Evolutionary conservation across 176 grass and related monocot genomes (phyloP).

Genomic region (Juncus effusus): DNA sequence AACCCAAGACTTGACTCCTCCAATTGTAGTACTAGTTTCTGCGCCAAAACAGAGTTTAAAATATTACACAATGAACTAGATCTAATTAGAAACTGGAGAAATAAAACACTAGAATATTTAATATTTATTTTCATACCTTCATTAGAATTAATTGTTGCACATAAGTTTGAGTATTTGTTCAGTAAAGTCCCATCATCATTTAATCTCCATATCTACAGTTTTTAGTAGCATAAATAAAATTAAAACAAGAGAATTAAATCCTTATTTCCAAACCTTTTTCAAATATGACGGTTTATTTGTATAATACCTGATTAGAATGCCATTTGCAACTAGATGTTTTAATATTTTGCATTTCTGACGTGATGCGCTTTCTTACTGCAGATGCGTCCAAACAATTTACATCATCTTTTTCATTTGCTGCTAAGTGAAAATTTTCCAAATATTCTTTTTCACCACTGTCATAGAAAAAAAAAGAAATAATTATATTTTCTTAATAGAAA

Average conservation of each 20-base stretch:
- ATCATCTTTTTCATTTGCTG: slow-evolving; percentile 14
- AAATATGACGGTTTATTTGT: not conserved
- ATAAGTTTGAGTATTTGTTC: slow-evolving; percentile 78
- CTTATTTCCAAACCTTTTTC: not conserved
- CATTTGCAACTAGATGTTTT: slow-evolving; percentile 56
- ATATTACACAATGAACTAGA: not conserved
- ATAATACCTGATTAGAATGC: slow-evolving; percentile 67
- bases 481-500: not conserved
- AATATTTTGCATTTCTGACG: slow-evolving; percentile 30
- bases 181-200: slow-evolving; percentile 83
- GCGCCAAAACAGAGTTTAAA: slow-evolving; percentile 17
- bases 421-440: slow-evolving; percentile 47
- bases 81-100: not conserved
- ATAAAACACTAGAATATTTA: not conserved
- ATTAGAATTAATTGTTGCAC: slow-evolving; percentile 46
- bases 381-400: slow-evolving; percentile 63
- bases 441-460: slow-evolving; percentile 39
- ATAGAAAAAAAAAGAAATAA: slow-evolving; percentile 1
- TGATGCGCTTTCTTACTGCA: slow-evolving; percentile 28
- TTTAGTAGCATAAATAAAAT: slow-evolving; percentile 22
- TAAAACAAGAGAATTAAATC: not conserved
- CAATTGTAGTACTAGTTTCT: slow-evolving; percentile 30
- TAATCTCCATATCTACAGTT: slow-evolving; percentile 80
- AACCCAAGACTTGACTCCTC: slow-evolving; percentile 58
- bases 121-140: slow-evolving; percentile 30